Evolutionary conservation across 1,139 yeast species (phyloP).

Genomic region (Suhomyces bolitotheri): DNA sequence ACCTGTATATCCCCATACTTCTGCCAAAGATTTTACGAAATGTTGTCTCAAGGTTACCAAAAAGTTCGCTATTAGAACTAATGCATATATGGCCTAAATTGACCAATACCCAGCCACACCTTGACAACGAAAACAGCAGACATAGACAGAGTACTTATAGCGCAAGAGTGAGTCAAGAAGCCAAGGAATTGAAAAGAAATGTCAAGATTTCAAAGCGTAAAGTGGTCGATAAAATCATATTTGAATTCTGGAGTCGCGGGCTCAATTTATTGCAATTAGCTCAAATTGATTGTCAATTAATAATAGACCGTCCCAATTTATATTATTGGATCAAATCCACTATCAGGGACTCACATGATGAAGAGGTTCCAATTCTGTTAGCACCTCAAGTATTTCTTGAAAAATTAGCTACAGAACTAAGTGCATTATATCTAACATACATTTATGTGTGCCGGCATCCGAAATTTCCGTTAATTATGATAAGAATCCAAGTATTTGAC

Average conservation of each 20-base stretch:
- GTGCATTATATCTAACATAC: constrained; percentile 54
- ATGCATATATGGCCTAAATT: constrained; percentile 38
- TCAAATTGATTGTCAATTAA: constrained; percentile 65
- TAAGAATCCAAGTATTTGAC: constrained; percentile 72
- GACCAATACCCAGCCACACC: constrained; percentile 40
- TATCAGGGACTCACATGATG: constrained; percentile 41
- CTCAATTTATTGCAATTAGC: constrained; percentile 69
- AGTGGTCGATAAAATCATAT: constrained; percentile 51
- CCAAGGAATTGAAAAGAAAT: constrained; percentile 16
- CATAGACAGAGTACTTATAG: constrained; percentile 29
- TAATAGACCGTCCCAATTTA: constrained; percentile 56
- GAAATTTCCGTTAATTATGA: constrained; percentile 54
- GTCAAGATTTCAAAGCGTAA: constrained; percentile 38
- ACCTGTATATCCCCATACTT: constrained; percentile 41
- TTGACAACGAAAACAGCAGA: constrained; percentile 16
- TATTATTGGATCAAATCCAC: constrained; percentile 62
- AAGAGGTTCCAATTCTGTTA: constrained; percentile 37
- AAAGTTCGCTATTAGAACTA: constrained; percentile 37
- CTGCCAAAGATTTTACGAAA: constrained; percentile 23
- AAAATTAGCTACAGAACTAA: constrained; percentile 47
- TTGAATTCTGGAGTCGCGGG: constrained; percentile 63
- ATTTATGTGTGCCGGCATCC: constrained; percentile 72
- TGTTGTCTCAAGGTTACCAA: constrained; percentile 34
- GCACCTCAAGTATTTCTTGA: constrained; percentile 50
- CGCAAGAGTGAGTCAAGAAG: constrained; percentile 23